Evolutionary conservation across 2,329 filamentous ascomycete genomes (phyloP).

Genomic region (Pestalotiopsis sp.): DNA sequence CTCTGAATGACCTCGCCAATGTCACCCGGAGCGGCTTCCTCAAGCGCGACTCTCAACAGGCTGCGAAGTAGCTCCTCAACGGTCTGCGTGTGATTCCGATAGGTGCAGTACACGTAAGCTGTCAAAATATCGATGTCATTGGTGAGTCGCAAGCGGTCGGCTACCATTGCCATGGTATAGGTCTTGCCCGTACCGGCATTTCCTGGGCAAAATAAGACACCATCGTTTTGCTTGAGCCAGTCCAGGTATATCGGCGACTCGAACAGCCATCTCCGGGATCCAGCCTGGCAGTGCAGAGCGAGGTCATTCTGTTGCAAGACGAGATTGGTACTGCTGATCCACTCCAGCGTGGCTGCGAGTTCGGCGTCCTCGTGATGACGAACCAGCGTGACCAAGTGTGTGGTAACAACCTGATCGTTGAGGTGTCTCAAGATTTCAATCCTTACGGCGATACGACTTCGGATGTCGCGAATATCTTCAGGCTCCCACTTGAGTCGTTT

Average conservation of each 20-base stretch:
- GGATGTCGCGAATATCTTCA: not conserved
- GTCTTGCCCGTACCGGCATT: conserved; percentile 31
- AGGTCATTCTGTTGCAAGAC: conserved; percentile 41
- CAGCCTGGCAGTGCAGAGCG: conserved; percentile 35
- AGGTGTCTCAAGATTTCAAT: not conserved
- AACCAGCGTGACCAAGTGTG: not conserved
- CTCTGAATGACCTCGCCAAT: not conserved
- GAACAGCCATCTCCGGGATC: conserved; percentile 49
- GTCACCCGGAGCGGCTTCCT: not conserved
- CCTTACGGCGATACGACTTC: not conserved
- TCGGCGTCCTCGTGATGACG: not conserved
- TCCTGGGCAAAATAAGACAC: conserved; percentile 43
- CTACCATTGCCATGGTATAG: conserved; percentile 33
- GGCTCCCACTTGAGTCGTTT: not conserved
- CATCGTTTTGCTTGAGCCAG: conserved; percentile 28
- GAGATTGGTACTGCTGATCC: conserved; percentile 41
- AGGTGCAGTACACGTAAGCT: conserved; percentile 44
- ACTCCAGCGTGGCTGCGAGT: conserved; percentile 33
- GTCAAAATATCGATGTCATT: conserved; percentile 22
- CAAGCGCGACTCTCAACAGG: not conserved
- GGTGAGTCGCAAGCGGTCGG: conserved; percentile 37
- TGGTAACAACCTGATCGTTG: not conserved
- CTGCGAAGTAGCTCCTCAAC: not conserved
- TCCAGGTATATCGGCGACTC: conserved; percentile 33
- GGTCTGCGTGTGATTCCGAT: conserved; percentile 40